Conservation (phyloP, 2,329 filamentous ascomycete species). For the Fusarium chaquense region DNA sequence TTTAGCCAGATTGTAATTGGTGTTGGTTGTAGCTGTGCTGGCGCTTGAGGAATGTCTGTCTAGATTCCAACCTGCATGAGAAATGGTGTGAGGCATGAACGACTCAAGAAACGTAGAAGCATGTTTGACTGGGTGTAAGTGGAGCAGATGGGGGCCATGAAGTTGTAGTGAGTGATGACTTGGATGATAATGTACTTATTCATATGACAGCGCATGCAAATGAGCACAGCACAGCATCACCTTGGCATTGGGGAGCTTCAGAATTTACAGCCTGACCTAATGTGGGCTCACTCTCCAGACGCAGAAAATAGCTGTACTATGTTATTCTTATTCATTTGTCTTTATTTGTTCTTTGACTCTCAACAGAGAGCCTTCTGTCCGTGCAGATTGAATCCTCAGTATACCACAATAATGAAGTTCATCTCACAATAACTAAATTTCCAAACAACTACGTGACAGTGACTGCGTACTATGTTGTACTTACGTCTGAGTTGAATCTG, state of each 20-base stretch:
- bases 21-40: conserved; percentile 4
- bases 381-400: no score
- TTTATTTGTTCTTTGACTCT: no score
- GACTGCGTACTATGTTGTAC: neutral
- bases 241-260: conserved; percentile 8
- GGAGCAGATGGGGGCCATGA: conserved; percentile 43
- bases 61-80: conserved; percentile 30
- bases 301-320: neutral
- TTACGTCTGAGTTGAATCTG: neutral
- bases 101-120: conserved; percentile 19
- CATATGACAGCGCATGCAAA: conserved; percentile 31
- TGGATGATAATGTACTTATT: conserved; percentile 5
- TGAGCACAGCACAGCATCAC: conserved; percentile 9
- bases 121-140: conserved; percentile 33
- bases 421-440: no score
- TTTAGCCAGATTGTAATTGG: conserved; percentile 10
- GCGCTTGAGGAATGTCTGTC: conserved; percentile 30
- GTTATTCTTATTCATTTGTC: neutral
- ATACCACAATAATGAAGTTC: no score
- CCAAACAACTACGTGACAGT: no score
- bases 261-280: neutral
- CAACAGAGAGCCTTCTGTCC: no score
- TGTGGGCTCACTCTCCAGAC: conserved; percentile 23
- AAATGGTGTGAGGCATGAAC: conserved; percentile 41
- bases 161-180: conserved; percentile 20